phyloP scores from a whole-genome alignment of 306 rosid genomes.

The Castanea sativa region DNA sequence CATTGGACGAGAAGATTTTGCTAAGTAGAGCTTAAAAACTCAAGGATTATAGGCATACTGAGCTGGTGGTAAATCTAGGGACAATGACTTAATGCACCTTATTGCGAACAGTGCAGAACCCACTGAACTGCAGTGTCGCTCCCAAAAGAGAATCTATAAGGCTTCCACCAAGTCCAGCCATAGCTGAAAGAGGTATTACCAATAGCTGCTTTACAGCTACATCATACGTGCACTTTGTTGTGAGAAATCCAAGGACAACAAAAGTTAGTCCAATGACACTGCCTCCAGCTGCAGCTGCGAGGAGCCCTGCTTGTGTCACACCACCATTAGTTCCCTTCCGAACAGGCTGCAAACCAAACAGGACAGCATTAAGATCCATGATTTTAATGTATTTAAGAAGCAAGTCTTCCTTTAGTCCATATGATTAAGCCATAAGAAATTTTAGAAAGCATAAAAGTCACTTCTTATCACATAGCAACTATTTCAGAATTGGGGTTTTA shows the following conservation, averaged over 20 bases:
- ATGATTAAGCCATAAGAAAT: not conserved
- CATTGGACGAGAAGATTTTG: conserved; percentile 13
- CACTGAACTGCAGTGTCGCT: conserved; percentile 88
- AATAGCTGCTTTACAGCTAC: conserved; percentile 66
- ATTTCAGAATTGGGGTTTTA: not conserved
- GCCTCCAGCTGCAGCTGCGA: conserved; percentile 87
- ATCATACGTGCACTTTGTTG: conserved; percentile 47
- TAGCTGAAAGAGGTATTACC: conserved; percentile 64
- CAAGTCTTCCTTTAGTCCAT: conserved; percentile 9
- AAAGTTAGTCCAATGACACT: conserved; percentile 61
- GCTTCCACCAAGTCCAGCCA: conserved; percentile 80
- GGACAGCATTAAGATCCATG: conserved; percentile 11
- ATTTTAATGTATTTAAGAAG: conserved; percentile 7
- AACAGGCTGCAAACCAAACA: conserved; percentile 55
- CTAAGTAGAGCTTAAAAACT: not conserved
- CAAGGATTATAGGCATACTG: not conserved
- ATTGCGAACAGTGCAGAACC: conserved; percentile 78
- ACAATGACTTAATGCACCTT: conserved; percentile 46
- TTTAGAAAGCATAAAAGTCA: not conserved
- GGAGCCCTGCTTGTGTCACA: conserved; percentile 75
- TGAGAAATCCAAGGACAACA: conserved; percentile 53
- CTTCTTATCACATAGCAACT: not conserved
- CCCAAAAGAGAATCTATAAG: conserved; percentile 91
- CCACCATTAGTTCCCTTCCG: conserved; percentile 92
- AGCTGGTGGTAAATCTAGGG: not conserved